Percentiles rank a stretch among this genome's conserved stretches.
Conservation (phyloP, 1,284 basidiomycete genomes). For the Leccinum variabile region DNA sequence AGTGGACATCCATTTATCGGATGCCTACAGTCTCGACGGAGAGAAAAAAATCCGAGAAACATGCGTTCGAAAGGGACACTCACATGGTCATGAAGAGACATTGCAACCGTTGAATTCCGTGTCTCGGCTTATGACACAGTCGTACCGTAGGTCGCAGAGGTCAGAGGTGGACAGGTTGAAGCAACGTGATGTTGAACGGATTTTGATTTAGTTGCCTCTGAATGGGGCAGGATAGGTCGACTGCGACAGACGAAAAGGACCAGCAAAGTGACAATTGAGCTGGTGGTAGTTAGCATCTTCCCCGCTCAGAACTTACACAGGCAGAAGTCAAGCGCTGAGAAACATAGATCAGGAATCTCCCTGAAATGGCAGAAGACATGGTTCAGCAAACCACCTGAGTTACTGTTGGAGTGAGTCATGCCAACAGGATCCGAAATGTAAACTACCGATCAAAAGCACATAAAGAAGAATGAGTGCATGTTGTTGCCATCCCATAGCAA, state of each 20-base stretch:
- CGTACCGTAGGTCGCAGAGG: background rate
- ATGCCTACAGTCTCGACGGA: background rate
- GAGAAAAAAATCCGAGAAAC: background rate
- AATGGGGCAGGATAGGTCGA: too few relatives aligned
- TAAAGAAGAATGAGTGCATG: background rate
- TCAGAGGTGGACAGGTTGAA: too few relatives aligned
- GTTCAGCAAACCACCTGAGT: too few relatives aligned
- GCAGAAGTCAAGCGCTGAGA: too few relatives aligned
- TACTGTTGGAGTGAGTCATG: background rate
- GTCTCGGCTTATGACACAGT: background rate
- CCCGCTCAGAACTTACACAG: too few relatives aligned
- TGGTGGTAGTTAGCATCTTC: too few relatives aligned
- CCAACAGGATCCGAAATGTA: background rate
- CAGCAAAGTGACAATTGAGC: too few relatives aligned
- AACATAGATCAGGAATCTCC: too few relatives aligned
- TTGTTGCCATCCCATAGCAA: background rate
- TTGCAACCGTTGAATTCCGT: background rate
- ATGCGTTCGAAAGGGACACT: background rate
- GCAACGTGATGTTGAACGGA: too few relatives aligned
- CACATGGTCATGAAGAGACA: background rate
- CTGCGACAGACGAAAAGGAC: too few relatives aligned
- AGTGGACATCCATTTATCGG: background rate
- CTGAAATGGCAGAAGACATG: too few relatives aligned
- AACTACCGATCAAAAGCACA: background rate
- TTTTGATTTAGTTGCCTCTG: too few relatives aligned